Evolutionary conservation across 805 yeast genomes (phyloP), one percentile per base, ranked within the genome.

Genomic region (Ogataea minuta): DNA sequence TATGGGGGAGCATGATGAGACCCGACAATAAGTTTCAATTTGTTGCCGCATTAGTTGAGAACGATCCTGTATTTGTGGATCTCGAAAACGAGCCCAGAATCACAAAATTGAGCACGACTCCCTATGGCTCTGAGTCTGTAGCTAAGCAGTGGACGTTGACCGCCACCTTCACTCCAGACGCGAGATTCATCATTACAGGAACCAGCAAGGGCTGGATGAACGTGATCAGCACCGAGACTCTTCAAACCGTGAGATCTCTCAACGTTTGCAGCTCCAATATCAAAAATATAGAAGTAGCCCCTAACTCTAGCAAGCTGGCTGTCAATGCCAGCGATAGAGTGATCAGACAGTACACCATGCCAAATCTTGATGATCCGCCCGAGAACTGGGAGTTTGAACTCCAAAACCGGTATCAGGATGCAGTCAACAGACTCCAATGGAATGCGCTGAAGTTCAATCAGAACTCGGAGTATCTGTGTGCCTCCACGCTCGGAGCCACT

Each of bases 361-460:
- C 79, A 3, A 43, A 37, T 4, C 23, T 43, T 14, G 15, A 16
- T 10, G 36, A 36, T 4, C 17, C 42, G 6, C 31, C 34, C 2
- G 44, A 49, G 3, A 36, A 28, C 16, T 54, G 56, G 44, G 66
- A 63, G 25, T 65, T 89, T 32, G 87, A 79, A 39, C 66, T 81
- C 5, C 90, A 83, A 49, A 91, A 85, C 56, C 80, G 77, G 53
- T 90, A 87, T 56, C 96, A 89, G 60, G 96, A 90, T 60, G 87
- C 87, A 33, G 95, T 90, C 24, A 90, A 88, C 61, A 68, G 83
- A 46, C 67, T 88, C 33, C 95, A 87, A 57, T 90, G 96, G 96
- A 89, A 88, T 57, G 70, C 87, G 0, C 79, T 87, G 4, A 66
- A 79, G 8, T 81, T 85, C 63, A 84, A 85, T 48, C 77, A 81